Evolutionary conservation across 441 rosid genomes (phyloP).

Genomic region (Macaranga tanarius): DNA sequence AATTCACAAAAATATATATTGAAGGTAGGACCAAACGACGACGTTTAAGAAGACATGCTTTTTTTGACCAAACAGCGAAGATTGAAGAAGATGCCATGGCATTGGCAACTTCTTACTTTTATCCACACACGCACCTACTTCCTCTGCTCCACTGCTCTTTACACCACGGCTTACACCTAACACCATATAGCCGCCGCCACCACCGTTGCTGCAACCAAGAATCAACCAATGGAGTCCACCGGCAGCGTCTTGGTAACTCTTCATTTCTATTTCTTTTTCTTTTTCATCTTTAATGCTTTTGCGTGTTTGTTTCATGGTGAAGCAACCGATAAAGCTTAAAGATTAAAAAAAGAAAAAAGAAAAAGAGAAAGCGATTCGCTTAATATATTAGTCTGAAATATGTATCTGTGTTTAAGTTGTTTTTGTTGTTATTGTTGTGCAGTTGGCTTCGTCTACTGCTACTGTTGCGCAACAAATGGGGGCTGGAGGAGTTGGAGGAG

Average conservation of each 20-base stretch:
- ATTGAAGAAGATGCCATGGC: too few relatives aligned
- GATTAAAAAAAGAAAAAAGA: background rate
- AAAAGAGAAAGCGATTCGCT: background rate
- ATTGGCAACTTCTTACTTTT: too few relatives aligned
- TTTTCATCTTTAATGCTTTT: background rate
- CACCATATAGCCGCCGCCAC: too few relatives aligned
- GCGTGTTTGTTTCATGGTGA: too few relatives aligned
- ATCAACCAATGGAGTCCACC: conserved; percentile 22
- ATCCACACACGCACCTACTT: too few relatives aligned
- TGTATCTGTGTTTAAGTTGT: background rate
- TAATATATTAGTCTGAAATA: too few relatives aligned
- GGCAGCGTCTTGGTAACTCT: conserved; percentile 28
- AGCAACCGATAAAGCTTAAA: background rate
- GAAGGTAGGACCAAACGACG: too few relatives aligned
- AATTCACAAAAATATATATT: too few relatives aligned
- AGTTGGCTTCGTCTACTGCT: conserved; percentile 45
- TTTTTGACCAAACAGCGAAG: too few relatives aligned
- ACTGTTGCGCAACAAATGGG: conserved; percentile 28
- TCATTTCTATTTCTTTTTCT: background rate
- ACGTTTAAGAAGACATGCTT: too few relatives aligned
- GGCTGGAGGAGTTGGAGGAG: conserved; percentile 21
- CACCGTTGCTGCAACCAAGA: background rate
- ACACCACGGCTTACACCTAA: too few relatives aligned
- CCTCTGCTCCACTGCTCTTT: too few relatives aligned
- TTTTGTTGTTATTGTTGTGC: background rate